phyloP scores from a whole-genome alignment of 2,329 filamentous ascomycete species.

The Onygenales sp. region DNA sequence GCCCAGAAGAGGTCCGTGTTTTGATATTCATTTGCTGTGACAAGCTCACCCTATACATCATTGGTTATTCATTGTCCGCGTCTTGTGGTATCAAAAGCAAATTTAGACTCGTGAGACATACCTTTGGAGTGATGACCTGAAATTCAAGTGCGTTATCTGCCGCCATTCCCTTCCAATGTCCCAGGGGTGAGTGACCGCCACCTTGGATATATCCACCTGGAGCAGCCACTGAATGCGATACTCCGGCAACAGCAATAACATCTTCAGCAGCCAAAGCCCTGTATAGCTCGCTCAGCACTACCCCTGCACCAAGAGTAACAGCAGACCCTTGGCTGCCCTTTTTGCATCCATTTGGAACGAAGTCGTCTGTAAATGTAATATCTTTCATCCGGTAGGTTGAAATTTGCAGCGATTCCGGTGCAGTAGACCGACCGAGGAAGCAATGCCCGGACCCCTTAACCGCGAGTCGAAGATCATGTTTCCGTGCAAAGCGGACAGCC shows the following conservation, averaged over 20 bases:
- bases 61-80: not conserved
- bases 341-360: slow-evolving; percentile 7
- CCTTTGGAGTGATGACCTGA: slow-evolving; percentile 43
- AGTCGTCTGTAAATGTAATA: slow-evolving; percentile 26
- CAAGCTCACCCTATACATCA: slow-evolving; percentile 28
- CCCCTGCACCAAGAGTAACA: slow-evolving; percentile 40
- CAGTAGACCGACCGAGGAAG: slow-evolving; percentile 48
- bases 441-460: slow-evolving; percentile 52
- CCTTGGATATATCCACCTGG: slow-evolving; percentile 53
- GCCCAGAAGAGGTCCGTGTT: slow-evolving; percentile 57
- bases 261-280: slow-evolving; percentile 34
- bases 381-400: slow-evolving; percentile 25
- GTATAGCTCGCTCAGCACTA: slow-evolving; percentile 43
- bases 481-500: slow-evolving; percentile 19
- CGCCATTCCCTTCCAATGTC: slow-evolving; percentile 45
- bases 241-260: slow-evolving; percentile 46
- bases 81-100: not conserved
- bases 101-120: not conserved
- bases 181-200: slow-evolving; percentile 49
- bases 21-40: slow-evolving; percentile 37
- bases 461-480: slow-evolving; percentile 29
- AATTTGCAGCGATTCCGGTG: slow-evolving; percentile 38
- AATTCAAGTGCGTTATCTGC: slow-evolving; percentile 51
- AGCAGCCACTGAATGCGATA: slow-evolving; percentile 46
- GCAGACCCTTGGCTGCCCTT: slow-evolving; percentile 7